Conservation (phyloP, 2,329 filamentous ascomycete genomes). For the Fusarium staphyleae region DNA sequence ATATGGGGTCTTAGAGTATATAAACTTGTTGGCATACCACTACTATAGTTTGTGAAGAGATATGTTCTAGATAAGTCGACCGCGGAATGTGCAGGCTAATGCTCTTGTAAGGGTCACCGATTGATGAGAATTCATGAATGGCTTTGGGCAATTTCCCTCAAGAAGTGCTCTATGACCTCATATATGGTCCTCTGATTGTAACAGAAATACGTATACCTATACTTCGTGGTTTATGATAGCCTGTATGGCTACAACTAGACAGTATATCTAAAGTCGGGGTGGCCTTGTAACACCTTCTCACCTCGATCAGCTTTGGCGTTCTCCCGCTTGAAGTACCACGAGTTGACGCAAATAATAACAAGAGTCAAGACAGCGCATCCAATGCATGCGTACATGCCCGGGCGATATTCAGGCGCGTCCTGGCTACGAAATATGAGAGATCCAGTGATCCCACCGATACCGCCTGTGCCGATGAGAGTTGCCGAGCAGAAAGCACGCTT, state of each 20-base stretch:
- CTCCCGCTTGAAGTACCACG: slow-evolving; percentile 3
- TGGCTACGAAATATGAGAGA: slow-evolving; percentile 28
- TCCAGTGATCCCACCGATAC: slow-evolving; percentile 36
- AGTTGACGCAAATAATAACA: background rate
- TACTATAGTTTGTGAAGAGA: too few species aligned
- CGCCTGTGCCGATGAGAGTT: slow-evolving; percentile 30
- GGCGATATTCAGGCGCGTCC: slow-evolving; percentile 23
- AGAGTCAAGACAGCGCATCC: slow-evolving; percentile 1
- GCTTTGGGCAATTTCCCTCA: too few species aligned
- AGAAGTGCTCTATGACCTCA: too few species aligned
- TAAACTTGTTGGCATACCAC: too few species aligned
- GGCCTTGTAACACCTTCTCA: slow-evolving; percentile 2
- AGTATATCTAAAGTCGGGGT: slow-evolving; percentile 4
- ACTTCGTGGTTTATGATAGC: too few species aligned
- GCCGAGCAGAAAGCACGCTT: slow-evolving; percentile 36
- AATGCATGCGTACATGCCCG: slow-evolving; percentile 17
- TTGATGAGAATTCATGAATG: too few species aligned
- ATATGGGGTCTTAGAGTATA: too few species aligned
- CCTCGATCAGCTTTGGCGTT: slow-evolving; percentile 3
- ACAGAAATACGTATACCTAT: background rate
- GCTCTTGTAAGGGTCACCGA: too few species aligned
- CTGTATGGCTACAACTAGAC: background rate
- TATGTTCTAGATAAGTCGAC: too few species aligned
- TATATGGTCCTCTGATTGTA: too few species aligned
- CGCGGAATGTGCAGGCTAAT: too few species aligned